These are phyloP conservation scores for Mycena albidolilacea DNA, from an alignment of 768 basidiomycete species.

Conservation along the genomic window DNA sequence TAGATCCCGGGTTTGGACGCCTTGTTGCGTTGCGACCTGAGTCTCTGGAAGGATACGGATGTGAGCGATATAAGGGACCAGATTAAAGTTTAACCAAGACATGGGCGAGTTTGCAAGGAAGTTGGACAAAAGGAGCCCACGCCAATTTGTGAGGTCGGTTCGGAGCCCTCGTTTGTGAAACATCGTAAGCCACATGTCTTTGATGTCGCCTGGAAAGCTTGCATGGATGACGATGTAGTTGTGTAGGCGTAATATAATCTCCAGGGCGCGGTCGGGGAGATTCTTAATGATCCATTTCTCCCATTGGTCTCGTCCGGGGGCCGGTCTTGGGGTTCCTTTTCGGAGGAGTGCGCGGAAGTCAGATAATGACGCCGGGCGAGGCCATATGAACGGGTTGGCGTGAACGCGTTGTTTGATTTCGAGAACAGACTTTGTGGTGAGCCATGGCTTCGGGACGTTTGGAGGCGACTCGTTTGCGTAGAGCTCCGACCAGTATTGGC, in stretches of 20 bases:
- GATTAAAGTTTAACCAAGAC: constrained; percentile 37
- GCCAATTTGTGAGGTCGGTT: too few species aligned
- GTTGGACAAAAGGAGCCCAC: background rate
- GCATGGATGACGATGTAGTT: constrained; percentile 39
- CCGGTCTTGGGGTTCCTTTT: too few species aligned
- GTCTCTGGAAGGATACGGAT: constrained; percentile 30
- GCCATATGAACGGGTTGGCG: too few species aligned
- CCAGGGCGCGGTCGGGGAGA: constrained; percentile 26
- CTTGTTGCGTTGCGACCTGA: constrained; percentile 20
- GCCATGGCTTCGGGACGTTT: too few species aligned
- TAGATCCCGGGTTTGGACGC: constrained; percentile 39
- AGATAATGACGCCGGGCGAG: too few species aligned
- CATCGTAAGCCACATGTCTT: constrained; percentile 22
- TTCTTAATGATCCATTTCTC: background rate
- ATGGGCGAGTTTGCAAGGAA: constrained; percentile 39
- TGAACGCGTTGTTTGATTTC: too few species aligned
- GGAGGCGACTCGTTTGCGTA: too few species aligned
- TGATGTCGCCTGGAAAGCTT: constrained; percentile 37
- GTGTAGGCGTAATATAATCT: constrained; percentile 24
- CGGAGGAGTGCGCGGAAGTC: too few species aligned
- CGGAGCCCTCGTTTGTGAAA: too few species aligned
- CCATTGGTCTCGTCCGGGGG: too few species aligned
- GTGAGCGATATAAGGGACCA: constrained; percentile 37
- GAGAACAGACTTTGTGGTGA: too few species aligned
- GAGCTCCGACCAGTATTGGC: too few species aligned